Percentiles rank a stretch among this genome's conserved stretches.
phyloP scores from a whole-genome alignment of 2,329 filamentous ascomycete genomes.

The Aschersonia sp. region DNA sequence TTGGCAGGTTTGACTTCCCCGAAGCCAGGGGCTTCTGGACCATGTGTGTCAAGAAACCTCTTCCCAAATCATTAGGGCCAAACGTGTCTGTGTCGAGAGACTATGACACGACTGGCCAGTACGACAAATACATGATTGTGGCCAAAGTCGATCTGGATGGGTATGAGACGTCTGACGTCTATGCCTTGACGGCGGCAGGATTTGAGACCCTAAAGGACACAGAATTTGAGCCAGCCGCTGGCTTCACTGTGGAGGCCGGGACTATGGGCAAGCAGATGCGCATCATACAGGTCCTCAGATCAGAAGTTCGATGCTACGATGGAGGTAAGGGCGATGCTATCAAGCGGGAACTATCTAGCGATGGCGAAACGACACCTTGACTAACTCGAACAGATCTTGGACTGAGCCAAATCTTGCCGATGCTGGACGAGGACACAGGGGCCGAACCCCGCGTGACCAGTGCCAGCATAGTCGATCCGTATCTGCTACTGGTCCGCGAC shows the following conservation, averaged over 20 bases:
- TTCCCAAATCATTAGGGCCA: slow-evolving; percentile 43
- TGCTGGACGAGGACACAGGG: slow-evolving; percentile 82
- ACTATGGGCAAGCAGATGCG: slow-evolving; percentile 68
- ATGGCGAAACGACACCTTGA: not conserved
- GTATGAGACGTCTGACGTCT: slow-evolving; percentile 66
- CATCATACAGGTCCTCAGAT: slow-evolving; percentile 76
- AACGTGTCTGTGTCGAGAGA: slow-evolving; percentile 36
- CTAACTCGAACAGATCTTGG: slow-evolving; percentile 51
- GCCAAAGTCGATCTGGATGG: slow-evolving; percentile 56
- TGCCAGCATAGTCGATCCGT: slow-evolving; percentile 78
- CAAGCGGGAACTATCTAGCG: not conserved
- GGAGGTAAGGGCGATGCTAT: slow-evolving; percentile 43
- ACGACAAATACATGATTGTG: slow-evolving; percentile 72
- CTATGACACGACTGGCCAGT: slow-evolving; percentile 44
- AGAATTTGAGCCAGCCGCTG: slow-evolving; percentile 85
- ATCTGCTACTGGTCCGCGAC: slow-evolving; percentile 68
- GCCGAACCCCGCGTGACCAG: slow-evolving; percentile 65
- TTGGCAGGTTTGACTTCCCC: slow-evolving; percentile 57
- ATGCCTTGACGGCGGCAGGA: slow-evolving; percentile 56
- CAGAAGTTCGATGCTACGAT: slow-evolving; percentile 83
- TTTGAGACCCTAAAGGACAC: slow-evolving; percentile 67
- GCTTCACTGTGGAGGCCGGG: slow-evolving; percentile 73
- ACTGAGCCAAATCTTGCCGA: slow-evolving; percentile 79
- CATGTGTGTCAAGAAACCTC: slow-evolving; percentile 52
- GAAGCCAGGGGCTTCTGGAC: slow-evolving; percentile 72